These are phyloP conservation scores for Aspergillus ustus DNA, from an alignment of 2,329 filamentous ascomycete species.

Conservation along the genomic window DNA sequence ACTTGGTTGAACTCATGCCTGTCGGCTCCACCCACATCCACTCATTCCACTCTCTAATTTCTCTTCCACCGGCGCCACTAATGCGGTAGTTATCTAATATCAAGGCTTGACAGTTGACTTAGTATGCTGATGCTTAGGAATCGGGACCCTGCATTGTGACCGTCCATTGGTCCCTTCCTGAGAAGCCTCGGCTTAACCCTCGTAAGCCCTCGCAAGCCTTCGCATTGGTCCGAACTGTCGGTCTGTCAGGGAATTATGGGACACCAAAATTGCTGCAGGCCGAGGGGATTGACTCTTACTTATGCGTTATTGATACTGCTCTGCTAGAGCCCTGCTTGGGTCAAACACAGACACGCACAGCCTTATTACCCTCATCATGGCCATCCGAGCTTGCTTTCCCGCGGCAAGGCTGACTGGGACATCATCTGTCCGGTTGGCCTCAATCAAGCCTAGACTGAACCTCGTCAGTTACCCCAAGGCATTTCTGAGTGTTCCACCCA, in stretches of 20 bases:
- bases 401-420: neutral
- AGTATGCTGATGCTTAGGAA: neutral
- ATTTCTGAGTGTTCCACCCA: neutral
- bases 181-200: neutral
- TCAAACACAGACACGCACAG: neutral
- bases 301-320: neutral
- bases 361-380: neutral
- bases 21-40: constrained; percentile 2
- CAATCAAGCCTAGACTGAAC: constrained; percentile 28
- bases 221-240: neutral
- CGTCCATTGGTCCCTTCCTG: neutral
- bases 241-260: neutral
- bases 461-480: neutral
- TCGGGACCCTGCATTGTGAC: neutral
- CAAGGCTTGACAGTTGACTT: neutral
- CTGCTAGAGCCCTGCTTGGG: neutral
- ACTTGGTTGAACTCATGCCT: neutral
- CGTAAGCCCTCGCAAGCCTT: neutral
- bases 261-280: neutral
- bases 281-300: neutral
- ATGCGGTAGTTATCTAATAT: too few species aligned
- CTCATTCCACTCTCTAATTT: neutral
- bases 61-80: neutral
- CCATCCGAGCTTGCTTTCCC: neutral
- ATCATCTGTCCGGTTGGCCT: constrained; percentile 13